Base-by-base conservation (phyloP, 495 filamentous ascomycete species). In the Articulospora tetracladia region DNA sequence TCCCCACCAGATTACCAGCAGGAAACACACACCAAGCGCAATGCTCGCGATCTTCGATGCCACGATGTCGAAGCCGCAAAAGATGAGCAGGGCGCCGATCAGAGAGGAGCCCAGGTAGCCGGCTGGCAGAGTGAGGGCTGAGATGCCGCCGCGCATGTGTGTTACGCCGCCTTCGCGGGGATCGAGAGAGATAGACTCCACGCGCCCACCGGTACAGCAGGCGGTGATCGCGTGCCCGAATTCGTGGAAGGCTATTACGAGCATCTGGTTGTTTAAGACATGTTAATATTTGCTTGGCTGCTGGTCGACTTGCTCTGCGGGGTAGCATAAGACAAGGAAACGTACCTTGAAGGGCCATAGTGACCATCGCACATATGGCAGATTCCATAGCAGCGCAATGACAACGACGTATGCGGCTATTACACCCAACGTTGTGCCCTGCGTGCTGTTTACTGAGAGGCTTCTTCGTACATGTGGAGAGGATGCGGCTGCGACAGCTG, bases 221-320 rank as follows among this genome's bases (percentile, higher is more conserved):
- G 87, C 85, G 4, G 85, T 84, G 62, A 88, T 84, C 47, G 89
- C 89, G 74, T 92, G 89, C 28, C 85, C 82, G 71, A 91, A 92
- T 70, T 92, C 89, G 76, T 92, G 88, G 73, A 91, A 92, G 28
- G 89, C 88, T 53, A 92, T 92, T 12, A 91, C 88, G 32, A 92
- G 81, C 89, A 92, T 92, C 86, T 86, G 60, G 15, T n/a, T 47
- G 20, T 26, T 46, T 22, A 19, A 19, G 1, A 3, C 8, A 7
- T 44, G 27, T 61, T 48, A 61, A 54, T 28, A 15, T 23, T 1
- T 4, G 59, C 26, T 17, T 55, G 41, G 20, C 20, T 12, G n/a
- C 11, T 25, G 4, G 13, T 19, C 3, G n/a, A n/a, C n/a, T n/a
- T n/a, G n/a, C n/a, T n/a, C n/a, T n/a, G n/a, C n/a, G n/a, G n/a